Base-by-base conservation (phyloP, 495 filamentous ascomycete species). In the Lepraria neglecta region DNA sequence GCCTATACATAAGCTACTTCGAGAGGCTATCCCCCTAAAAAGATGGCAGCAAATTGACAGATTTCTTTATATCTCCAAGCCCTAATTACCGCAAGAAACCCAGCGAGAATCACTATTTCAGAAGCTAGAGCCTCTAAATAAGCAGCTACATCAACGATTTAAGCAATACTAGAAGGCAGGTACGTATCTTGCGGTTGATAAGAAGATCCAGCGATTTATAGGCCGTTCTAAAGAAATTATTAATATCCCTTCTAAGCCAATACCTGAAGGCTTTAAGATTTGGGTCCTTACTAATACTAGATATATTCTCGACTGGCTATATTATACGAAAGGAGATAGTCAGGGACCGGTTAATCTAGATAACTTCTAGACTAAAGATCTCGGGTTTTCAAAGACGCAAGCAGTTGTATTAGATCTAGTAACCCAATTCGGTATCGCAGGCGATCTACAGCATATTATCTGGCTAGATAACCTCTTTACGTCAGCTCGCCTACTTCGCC, bases 41-140 rank as follows among this genome's bases (percentile, higher is more conserved):
- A 54, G 51, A n/a, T 53, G 51, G n/a, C 3, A 53, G 33, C 51
- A 53, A 53, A 53, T 53, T n/a, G 51, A 53, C 9, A 14, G 30
- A 35, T 53, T 35, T 19, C 17, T 53, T 35, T 24, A 53, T 35
- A 33, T 53, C 2, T 53, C n/a, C 1, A 53, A 35, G 51, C 28
- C 51, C 9, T 6, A 5, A 38, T 4, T 3, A 3, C 42, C 42
- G 11, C 4, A 0, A 17, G 21, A 10, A 53, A 3, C 2, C 10
- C 5, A 28, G 3, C 31, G 33, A 35, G 12, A 35, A 27, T 1
- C 28, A 3, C 12, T 38, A 31, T 53, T 53, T 53, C 4, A 11
- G 5, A 53, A 53, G 19, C 12, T 53, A 3, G 51, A 53, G 33
- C 28, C 51, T 14, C 10, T 53, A 0, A 53, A 24, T n/a, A 24